A percentile compares a stretch with the other conserved stretches of the same genome.
phyloP scores from a whole-genome alignment of 73 alveolate species.

The Symbiodinium pilosum region DNA sequence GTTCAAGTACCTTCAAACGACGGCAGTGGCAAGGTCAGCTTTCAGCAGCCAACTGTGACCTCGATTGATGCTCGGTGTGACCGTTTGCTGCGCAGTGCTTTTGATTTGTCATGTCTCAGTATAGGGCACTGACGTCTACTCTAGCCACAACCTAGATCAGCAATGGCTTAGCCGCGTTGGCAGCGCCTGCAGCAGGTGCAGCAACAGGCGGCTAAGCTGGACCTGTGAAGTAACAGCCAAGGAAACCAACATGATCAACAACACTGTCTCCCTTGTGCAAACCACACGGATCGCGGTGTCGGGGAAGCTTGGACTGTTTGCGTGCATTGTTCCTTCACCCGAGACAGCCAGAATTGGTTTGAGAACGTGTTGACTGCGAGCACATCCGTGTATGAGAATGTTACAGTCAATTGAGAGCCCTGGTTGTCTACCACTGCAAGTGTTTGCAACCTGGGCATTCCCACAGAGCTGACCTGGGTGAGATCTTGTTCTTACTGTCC shows the following conservation, averaged over 20 bases:
- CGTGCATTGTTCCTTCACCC: background rate
- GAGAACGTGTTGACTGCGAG: background rate
- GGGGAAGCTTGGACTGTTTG: background rate
- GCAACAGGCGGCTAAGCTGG: background rate
- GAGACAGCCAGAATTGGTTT: too few species aligned
- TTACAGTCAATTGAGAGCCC: background rate
- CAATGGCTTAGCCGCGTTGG: background rate
- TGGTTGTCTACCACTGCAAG: background rate
- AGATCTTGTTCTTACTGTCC: too few species aligned
- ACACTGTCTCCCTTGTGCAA: background rate
- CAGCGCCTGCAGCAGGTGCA: background rate
- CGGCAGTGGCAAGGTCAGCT: background rate
- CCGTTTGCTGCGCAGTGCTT: conserved; percentile 2
- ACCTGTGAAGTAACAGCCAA: background rate
- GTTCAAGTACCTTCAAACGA: background rate
- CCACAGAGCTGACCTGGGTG: too few species aligned
- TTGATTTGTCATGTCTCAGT: too few species aligned
- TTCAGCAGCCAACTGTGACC: conserved; percentile 1
- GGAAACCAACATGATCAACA: conserved; percentile 11
- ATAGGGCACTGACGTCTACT: too few species aligned
- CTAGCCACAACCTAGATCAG: background rate
- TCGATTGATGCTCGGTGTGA: conserved; percentile 5
- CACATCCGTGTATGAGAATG: background rate
- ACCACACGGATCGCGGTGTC: background rate
- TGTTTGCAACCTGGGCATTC: background rate